Evolutionary conservation across 2,329 filamentous ascomycete genomes (phyloP).

Genomic region (Xylogone sp.): DNA sequence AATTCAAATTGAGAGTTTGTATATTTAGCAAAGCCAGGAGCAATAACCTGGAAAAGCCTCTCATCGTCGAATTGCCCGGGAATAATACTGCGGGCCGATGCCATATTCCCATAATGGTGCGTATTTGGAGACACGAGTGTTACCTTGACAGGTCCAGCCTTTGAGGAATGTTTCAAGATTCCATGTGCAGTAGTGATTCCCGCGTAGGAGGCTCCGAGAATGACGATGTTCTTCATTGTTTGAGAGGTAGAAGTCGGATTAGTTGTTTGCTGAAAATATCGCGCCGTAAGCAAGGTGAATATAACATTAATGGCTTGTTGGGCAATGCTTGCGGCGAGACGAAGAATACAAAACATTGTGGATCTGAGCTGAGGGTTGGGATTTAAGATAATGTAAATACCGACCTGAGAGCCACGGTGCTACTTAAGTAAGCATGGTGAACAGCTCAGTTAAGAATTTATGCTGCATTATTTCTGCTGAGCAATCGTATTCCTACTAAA

Average conservation of each 20-base stretch:
- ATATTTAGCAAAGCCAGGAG: constrained; percentile 45
- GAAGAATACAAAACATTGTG: constrained; percentile 10
- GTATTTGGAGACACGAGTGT: constrained; percentile 49
- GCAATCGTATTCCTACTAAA: not conserved
- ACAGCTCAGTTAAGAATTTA: not conserved
- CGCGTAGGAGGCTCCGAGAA: constrained; percentile 27
- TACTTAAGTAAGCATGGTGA: no score
- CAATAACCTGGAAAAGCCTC: constrained; percentile 34
- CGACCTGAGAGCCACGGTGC: no score
- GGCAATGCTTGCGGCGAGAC: not conserved
- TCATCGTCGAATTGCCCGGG: constrained; percentile 39
- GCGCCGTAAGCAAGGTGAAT: constrained; percentile 3
- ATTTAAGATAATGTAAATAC: not conserved
- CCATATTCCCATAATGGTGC: constrained; percentile 47
- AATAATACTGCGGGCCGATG: constrained; percentile 43
- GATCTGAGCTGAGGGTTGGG: not conserved
- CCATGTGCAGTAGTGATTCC: constrained; percentile 28
- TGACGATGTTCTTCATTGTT: constrained; percentile 25
- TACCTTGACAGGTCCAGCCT: constrained; percentile 42
- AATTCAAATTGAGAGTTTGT: constrained; percentile 46
- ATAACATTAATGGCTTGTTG: not conserved
- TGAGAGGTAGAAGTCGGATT: constrained; percentile 6
- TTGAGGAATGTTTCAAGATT: constrained; percentile 24
- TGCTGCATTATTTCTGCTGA: not conserved
- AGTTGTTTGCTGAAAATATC: constrained; percentile 4